phyloP scores from a whole-genome alignment of 1,284 basidiomycete species.

The Ganoderma meredithae region DNA sequence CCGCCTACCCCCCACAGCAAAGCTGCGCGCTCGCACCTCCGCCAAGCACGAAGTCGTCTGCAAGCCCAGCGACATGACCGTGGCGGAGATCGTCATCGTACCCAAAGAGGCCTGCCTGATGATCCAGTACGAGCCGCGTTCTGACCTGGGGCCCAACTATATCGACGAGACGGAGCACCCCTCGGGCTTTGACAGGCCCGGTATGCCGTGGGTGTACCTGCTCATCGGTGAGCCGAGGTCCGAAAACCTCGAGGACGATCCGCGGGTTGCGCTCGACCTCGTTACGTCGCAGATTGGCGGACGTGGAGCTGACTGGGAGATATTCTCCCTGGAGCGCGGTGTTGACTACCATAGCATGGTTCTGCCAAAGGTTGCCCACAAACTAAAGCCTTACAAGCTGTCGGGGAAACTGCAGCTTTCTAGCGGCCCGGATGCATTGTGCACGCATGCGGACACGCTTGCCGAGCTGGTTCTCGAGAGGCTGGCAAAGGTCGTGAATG shows the following conservation, averaged over 20 bases:
- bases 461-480: conserved; percentile 29
- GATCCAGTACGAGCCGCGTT: conserved; percentile 29
- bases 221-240: conserved; percentile 29
- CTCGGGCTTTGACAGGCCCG: conserved; percentile 27
- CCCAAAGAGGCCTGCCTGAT: conserved; percentile 34
- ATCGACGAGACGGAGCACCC: conserved; percentile 29
- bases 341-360: conserved; percentile 34
- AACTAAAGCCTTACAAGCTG: conserved; percentile 27
- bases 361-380: conserved; percentile 29
- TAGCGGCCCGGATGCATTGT: conserved; percentile 13
- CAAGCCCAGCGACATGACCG: conserved; percentile 28
- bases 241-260: conserved; percentile 25
- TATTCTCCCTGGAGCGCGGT: conserved; percentile 35
- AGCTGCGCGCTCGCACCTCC: conserved; percentile 32
- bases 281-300: conserved; percentile 34
- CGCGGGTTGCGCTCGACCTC: conserved; percentile 34
- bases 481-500: conserved; percentile 27
- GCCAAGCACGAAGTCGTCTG: conserved; percentile 30
- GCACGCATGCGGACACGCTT: conserved; percentile 27
- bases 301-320: conserved; percentile 31
- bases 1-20: conserved; percentile 32
- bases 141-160: conserved; percentile 25
- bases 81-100: conserved; percentile 32
- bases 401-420: conserved; percentile 29
- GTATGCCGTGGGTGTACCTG: conserved; percentile 34